These are phyloP conservation scores for Paramecium sexaurelia DNA, from an alignment of 73 alveolate genomes.

Conservation along the genomic window DNA sequence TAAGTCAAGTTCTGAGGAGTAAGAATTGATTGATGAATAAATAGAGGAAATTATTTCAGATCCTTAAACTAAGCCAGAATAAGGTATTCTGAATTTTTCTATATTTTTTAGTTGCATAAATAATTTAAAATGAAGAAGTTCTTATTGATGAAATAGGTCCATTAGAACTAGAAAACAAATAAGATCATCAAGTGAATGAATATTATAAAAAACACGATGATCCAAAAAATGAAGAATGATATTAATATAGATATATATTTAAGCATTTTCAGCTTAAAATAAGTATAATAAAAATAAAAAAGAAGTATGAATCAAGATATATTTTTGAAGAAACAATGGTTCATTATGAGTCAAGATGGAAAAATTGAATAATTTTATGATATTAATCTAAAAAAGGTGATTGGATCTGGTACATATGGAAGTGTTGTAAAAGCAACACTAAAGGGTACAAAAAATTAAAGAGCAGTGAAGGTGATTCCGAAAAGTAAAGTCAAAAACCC, in stretches of 20 bases:
- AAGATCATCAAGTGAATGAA: slow-evolving; percentile 40
- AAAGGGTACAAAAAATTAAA: slow-evolving; percentile 74
- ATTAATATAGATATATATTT: background rate
- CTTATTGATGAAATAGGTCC: background rate
- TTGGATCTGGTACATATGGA: slow-evolving; percentile 94
- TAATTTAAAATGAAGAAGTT: background rate
- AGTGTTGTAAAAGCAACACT: slow-evolving; percentile 85
- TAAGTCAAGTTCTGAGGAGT: background rate
- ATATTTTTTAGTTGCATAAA: background rate
- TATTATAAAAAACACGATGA: slow-evolving; percentile 16
- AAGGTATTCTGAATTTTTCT: background rate
- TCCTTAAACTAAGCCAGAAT: background rate
- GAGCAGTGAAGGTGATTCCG: slow-evolving; percentile 91
- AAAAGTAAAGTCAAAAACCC: slow-evolving; percentile 74
- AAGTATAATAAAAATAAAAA: background rate
- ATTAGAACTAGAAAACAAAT: background rate
- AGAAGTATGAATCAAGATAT: slow-evolving; percentile 42
- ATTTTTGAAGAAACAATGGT: slow-evolving; percentile 64
- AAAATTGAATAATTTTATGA: slow-evolving; percentile 65
- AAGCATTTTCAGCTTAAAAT: slow-evolving; percentile 28
- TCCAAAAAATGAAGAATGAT: slow-evolving; percentile 6
- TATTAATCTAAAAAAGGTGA: slow-evolving; percentile 64
- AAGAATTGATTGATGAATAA: slow-evolving; percentile 2
- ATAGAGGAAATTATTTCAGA: background rate
- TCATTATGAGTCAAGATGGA: slow-evolving; percentile 51